A percentile compares a stretch with the other conserved stretches of the same genome.
Evolutionary conservation across 257 asterid genomes (phyloP).

Genomic region (Craterostigma plantagineum): DNA sequence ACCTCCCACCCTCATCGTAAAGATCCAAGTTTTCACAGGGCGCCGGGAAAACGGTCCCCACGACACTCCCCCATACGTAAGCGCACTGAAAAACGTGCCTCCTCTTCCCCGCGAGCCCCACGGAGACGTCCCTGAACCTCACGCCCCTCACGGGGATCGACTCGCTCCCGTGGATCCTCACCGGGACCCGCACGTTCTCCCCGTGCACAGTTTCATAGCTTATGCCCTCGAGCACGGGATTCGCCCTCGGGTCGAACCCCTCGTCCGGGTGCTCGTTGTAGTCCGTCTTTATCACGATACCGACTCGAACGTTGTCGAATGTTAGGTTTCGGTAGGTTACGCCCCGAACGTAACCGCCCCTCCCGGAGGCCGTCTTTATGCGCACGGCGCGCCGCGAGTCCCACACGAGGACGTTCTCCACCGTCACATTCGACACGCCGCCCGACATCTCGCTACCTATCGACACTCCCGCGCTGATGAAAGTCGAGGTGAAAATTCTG

Average conservation of each 20-base stretch:
- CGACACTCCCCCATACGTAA: constrained; percentile 61
- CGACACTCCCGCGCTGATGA: constrained; percentile 79
- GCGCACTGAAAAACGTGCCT: constrained; percentile 85
- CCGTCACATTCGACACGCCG: constrained; percentile 65
- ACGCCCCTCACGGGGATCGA: constrained; percentile 55
- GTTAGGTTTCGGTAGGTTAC: constrained; percentile 52
- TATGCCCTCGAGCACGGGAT: constrained; percentile 56
- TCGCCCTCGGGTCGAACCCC: constrained; percentile 55
- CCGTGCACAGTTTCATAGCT: constrained; percentile 59
- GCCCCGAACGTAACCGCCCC: constrained; percentile 71
- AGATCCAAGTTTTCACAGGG: constrained; percentile 75
- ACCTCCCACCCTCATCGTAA: constrained; percentile 48
- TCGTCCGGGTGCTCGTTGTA: constrained; percentile 85
- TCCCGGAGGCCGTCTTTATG: constrained; percentile 87
- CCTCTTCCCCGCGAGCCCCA: constrained; percentile 68
- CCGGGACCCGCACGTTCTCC: constrained; percentile 87
- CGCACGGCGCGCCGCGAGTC: constrained; percentile 85
- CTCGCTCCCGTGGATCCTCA: constrained; percentile 65
- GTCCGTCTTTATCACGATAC: constrained; percentile 86
- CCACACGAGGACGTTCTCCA: constrained; percentile 74
- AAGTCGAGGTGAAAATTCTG: too few relatives aligned
- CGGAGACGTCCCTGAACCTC: constrained; percentile 54
- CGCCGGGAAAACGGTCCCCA: constrained; percentile 65
- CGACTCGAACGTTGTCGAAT: constrained; percentile 67
- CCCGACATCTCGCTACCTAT: constrained; percentile 99